phyloP scores from a whole-genome alignment of 1,139 yeast species.

The Blastobotrys elegans region DNA sequence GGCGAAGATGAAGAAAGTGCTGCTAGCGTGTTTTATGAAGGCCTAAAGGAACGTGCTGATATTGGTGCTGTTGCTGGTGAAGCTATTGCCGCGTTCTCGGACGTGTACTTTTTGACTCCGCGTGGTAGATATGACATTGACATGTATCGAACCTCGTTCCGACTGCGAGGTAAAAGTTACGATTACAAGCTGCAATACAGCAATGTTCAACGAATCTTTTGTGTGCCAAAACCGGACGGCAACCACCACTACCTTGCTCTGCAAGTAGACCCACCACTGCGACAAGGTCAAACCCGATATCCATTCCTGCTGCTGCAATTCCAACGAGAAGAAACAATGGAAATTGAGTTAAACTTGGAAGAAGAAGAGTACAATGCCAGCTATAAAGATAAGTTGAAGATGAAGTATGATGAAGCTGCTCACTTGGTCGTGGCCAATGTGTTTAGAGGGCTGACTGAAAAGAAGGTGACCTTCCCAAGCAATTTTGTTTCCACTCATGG shows the following conservation, averaged over 20 bases:
- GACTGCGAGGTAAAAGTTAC: constrained; percentile 95
- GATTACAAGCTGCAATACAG: constrained; percentile 92
- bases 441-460: constrained; percentile 83
- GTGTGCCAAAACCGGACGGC: constrained; percentile 92
- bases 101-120: constrained; percentile 89
- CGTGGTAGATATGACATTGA: constrained; percentile 95
- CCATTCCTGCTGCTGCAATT: constrained; percentile 90
- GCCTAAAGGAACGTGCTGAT: constrained; percentile 89
- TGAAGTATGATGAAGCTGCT: constrained; percentile 74
- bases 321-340: constrained; percentile 83
- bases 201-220: constrained; percentile 84
- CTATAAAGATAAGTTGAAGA: constrained; percentile 71
- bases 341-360: constrained; percentile 78
- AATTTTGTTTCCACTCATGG: constrained; percentile 57
- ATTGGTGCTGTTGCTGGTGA: constrained; percentile 95
- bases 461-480: constrained; percentile 85
- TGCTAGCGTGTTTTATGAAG: constrained; percentile 84
- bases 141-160: constrained; percentile 80
- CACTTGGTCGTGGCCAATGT: constrained; percentile 86
- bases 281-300: constrained; percentile 95
- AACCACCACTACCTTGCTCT: constrained; percentile 80
- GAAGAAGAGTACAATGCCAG: constrained; percentile 75
- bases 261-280: constrained; percentile 90
- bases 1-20: constrained; percentile 60
- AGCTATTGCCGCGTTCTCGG: constrained; percentile 92